Conservation (phyloP, 73 alveolate genomes). For the Paramecium primaurelia region DNA sequence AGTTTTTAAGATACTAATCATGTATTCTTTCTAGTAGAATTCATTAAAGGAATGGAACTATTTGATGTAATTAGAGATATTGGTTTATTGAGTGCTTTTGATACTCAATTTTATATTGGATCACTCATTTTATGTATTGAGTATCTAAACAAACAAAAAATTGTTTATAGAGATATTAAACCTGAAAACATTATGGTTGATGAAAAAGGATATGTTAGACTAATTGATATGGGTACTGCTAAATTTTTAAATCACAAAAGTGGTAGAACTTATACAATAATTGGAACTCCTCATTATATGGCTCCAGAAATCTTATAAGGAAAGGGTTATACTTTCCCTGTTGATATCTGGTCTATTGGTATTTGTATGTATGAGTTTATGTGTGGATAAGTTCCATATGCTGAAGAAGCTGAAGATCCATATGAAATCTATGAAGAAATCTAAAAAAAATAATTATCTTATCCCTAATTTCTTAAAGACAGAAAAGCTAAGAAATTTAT, state of each 20-base stretch:
- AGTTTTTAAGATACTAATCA: conserved; percentile 62
- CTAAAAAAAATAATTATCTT: conserved; percentile 4
- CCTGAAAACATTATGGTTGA: conserved; percentile 76
- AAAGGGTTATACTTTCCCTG: conserved; percentile 54
- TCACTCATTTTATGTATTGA: conserved; percentile 62
- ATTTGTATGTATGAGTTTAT: conserved; percentile 58
- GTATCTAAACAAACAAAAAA: conserved; percentile 66
- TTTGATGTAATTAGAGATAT: conserved; percentile 69
- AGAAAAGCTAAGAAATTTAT: conserved; percentile 55
- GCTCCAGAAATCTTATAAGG: conserved; percentile 66
- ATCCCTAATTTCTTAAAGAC: conserved; percentile 50
- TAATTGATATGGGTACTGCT: conserved; percentile 78
- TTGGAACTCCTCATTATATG: conserved; percentile 72
- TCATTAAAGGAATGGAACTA: conserved; percentile 67
- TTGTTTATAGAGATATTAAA: conserved; percentile 70
- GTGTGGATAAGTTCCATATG: conserved; percentile 64
- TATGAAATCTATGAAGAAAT: conserved; percentile 62
- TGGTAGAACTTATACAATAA: conserved; percentile 69
- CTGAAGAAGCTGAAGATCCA: conserved; percentile 67
- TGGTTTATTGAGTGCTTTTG: conserved; percentile 65
- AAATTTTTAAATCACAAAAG: conserved; percentile 51
- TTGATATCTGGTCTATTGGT: conserved; percentile 60
- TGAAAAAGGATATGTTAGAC: conserved; percentile 64
- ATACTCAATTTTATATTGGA: conserved; percentile 66
- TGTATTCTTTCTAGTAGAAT: conserved; percentile 65